Percentiles rank a stretch among this genome's conserved stretches.
Conservation (phyloP, 306 rosid genomes). For the Trichosanthes truncata region DNA sequence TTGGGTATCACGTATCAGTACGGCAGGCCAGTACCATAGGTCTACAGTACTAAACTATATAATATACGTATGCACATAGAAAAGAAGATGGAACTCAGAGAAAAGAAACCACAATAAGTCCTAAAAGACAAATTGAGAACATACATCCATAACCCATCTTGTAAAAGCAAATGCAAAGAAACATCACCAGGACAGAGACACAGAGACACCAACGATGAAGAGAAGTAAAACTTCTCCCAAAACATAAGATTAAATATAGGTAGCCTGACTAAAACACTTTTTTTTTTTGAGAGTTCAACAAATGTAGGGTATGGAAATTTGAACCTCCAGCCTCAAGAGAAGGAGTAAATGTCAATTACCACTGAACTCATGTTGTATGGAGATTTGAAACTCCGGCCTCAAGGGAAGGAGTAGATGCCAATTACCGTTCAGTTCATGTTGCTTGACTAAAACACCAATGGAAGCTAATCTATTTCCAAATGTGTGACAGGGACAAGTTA, state of each 20-base stretch:
- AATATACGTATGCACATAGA: not conserved
- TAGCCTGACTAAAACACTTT: not conserved
- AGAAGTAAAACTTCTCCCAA: not conserved
- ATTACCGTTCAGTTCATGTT: no score
- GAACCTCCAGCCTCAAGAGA: no score
- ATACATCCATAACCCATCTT: not conserved
- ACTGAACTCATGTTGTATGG: no score
- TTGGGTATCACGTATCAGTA: not conserved
- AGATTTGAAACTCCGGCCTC: no score
- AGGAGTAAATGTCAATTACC: no score
- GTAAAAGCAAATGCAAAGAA: not conserved
- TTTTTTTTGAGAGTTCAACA: no score
- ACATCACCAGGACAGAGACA: not conserved
- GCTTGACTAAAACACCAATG: not conserved
- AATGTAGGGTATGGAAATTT: no score
- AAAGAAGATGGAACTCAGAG: not conserved
- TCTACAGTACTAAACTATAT: not conserved
- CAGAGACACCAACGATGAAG: not conserved
- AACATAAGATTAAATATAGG: not conserved
- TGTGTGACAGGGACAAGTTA: not conserved
- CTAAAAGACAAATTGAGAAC: not conserved
- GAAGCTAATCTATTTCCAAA: not conserved
- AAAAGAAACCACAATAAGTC: not conserved
- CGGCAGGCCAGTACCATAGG: not conserved
- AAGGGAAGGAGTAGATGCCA: no score